phyloP scores from a whole-genome alignment of 2,329 filamentous ascomycete genomes.

The Hymenoscyphus salicellus region DNA sequence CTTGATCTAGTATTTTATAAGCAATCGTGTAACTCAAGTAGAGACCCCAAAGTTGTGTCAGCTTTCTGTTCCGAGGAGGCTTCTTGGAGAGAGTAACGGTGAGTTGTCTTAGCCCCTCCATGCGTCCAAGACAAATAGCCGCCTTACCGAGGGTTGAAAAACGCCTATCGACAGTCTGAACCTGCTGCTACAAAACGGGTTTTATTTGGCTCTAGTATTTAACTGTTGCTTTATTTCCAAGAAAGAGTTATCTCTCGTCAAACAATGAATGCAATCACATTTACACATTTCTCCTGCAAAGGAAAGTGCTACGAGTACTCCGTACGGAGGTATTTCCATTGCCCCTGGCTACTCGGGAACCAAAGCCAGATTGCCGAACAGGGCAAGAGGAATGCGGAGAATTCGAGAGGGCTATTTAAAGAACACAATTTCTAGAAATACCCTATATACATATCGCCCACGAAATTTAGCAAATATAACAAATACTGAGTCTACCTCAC shows the following conservation, averaged over 20 bases:
- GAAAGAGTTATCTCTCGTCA: background rate
- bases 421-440: background rate
- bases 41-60: background rate
- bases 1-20: background rate
- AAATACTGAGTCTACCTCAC: background rate
- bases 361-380: background rate
- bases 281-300: background rate
- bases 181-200: background rate
- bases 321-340: background rate
- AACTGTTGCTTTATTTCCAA: background rate
- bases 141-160: slow-evolving; percentile 1
- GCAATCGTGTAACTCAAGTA: background rate
- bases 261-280: background rate
- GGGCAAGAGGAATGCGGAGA: background rate
- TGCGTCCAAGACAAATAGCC: background rate
- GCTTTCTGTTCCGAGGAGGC: background rate
- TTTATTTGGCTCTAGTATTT: background rate
- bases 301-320: background rate
- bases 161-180: background rate
- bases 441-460: background rate
- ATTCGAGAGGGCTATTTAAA: background rate
- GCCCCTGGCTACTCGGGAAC: background rate
- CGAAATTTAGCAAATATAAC: background rate
- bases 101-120: background rate
- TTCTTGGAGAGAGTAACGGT: background rate